These are phyloP conservation scores for Centaurea solstitialis DNA, from an alignment of 129 eudicot species.

Conservation along the genomic window DNA sequence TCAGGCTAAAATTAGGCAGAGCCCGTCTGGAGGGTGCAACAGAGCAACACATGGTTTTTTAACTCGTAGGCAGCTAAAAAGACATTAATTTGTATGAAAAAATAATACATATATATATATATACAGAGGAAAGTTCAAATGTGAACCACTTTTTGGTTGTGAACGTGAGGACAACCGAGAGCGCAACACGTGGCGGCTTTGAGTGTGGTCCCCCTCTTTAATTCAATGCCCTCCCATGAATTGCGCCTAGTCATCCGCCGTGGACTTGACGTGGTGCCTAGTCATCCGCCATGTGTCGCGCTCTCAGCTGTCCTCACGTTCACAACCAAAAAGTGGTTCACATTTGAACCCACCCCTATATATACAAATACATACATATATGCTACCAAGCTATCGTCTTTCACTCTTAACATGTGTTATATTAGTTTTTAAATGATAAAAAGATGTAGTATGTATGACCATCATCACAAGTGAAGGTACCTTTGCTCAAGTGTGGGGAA, in stretches of 20 bases:
- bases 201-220: too few relatives aligned
- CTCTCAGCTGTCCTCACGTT: too few relatives aligned
- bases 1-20: not conserved
- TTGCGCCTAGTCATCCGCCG: too few relatives aligned
- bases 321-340: too few relatives aligned
- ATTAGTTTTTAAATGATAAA: not conserved
- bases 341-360: too few relatives aligned
- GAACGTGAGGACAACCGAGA: too few relatives aligned
- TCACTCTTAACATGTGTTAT: not conserved
- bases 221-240: too few relatives aligned
- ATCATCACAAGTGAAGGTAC: constrained; percentile 29
- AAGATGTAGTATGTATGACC: not conserved
- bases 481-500: constrained; percentile 80
- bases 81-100: not conserved
- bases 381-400: not conserved
- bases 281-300: too few relatives aligned
- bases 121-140: too few relatives aligned
- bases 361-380: not conserved
- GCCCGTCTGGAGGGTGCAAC: not conserved
- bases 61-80: not conserved
- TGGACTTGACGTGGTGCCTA: too few relatives aligned
- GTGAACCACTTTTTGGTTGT: too few relatives aligned
- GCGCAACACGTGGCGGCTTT: too few relatives aligned
- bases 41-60: not conserved
- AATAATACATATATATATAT: not conserved